Percentiles rank a stretch among this genome's conserved stretches.
phyloP scores from a whole-genome alignment of 208 protist species.

The Leishmania arabica region DNA sequence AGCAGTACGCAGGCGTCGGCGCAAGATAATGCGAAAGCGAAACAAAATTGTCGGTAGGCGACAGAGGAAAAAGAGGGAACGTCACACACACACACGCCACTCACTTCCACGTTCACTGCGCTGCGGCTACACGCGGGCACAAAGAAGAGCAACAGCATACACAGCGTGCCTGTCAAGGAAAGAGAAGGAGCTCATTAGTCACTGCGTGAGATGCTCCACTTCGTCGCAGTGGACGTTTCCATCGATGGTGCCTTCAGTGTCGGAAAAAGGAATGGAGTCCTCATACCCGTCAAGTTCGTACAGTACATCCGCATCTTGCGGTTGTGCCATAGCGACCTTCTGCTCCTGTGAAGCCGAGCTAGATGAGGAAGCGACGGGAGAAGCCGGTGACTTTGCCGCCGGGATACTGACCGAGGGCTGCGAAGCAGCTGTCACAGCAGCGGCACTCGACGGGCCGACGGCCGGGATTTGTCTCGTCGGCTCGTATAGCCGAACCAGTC shows the following conservation, averaged over 20 bases:
- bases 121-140: not conserved
- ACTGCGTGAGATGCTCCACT: slow-evolving; percentile 30
- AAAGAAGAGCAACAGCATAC: not conserved
- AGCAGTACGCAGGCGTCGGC: not conserved
- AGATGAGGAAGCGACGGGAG: not conserved
- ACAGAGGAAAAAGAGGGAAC: not conserved
- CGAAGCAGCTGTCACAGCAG: not conserved
- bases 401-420: not conserved
- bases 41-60: not conserved
- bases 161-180: not conserved
- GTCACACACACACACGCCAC: not conserved
- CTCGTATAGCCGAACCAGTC: slow-evolving; percentile 21
- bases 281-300: slow-evolving; percentile 60
- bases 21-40: not conserved
- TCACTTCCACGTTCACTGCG: too few relatives aligned
- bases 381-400: not conserved
- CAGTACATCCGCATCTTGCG: slow-evolving; percentile 8
- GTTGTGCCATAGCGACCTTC: not conserved
- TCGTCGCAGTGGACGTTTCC: slow-evolving; percentile 29
- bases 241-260: slow-evolving; percentile 34
- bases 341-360: not conserved
- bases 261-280: slow-evolving; percentile 65
- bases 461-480: not conserved
- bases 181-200: not conserved
- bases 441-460: not conserved